phyloP scores from a whole-genome alignment of 345 rosid genomes.

The Brassica juncea region DNA sequence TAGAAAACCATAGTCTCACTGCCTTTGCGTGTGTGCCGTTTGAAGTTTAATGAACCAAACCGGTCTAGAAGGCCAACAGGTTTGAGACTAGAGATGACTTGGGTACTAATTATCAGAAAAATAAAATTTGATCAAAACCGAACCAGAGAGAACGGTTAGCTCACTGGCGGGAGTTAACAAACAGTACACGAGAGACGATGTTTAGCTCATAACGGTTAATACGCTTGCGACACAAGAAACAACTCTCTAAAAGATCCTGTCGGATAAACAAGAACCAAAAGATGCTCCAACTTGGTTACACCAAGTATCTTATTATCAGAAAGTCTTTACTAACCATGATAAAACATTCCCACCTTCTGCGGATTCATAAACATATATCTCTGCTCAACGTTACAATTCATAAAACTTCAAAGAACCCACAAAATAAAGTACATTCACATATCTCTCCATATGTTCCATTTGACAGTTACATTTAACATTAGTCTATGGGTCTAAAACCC shows the following conservation, averaged over 20 bases:
- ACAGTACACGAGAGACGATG: not conserved
- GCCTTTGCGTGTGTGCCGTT: constrained; percentile 10
- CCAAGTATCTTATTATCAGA: not conserved
- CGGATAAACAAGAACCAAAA: not conserved
- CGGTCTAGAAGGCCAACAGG: constrained; percentile 9
- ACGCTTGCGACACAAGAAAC: not conserved
- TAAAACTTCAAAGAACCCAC: constrained; percentile 11
- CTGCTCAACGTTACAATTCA: constrained; percentile 23
- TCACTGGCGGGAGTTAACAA: not conserved
- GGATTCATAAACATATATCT: constrained; percentile 24
- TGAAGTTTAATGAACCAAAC: constrained; percentile 7
- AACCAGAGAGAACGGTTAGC: not conserved
- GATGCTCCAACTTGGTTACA: not conserved
- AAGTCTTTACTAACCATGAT: not conserved
- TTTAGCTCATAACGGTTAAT: not conserved
- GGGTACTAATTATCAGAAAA: not conserved
- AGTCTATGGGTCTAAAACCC: constrained; percentile 34
- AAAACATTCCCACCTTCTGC: constrained; percentile 5
- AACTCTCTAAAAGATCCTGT: not conserved
- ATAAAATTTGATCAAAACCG: not conserved
- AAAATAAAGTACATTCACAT: constrained; percentile 28
- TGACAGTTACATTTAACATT: constrained; percentile 21
- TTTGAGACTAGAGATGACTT: not conserved
- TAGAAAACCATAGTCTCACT: constrained; percentile 21
- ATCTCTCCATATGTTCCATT: constrained; percentile 19